Base-by-base conservation (phyloP, 1,139 yeast species). In the Nakaseomyces kungkrabaensis region DNA sequence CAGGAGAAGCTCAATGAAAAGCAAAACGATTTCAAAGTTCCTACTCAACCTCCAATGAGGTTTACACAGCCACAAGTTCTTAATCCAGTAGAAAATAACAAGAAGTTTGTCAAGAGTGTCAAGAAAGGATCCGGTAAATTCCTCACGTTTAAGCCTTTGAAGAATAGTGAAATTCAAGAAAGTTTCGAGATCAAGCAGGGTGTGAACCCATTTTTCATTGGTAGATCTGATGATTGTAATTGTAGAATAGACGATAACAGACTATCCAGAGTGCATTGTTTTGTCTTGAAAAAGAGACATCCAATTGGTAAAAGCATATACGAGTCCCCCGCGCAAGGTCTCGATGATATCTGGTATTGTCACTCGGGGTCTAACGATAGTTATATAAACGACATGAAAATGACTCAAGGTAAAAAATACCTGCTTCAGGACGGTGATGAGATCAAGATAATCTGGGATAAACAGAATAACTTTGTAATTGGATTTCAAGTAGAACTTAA, bases 301-400 rank as follows among this genome's bases (percentile, higher is more conserved):
- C 81, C 82, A 0, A 74, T 76, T 8, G 72, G 73, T 3, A 70
- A 70, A 41, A 76, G 82, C 40, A 74, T 80, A 8, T 77, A 71
- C 58, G 85, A 81, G 58, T 78, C 84, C 13, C 86, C 87, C 0
- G 87, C 86, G 0, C 73, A 78, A 52, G 79, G 82, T 52, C 68
- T 78, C 3, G 87, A 82, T 51, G 89, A 82, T 60, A 71, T 86
- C n/a, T 88, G 96, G 95, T 69, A 89, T 22, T 68, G 85, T 42
- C 96, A 87, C 60, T 77, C 74, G 53, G 85, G 95, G 48, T 79
- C 95, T 0, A 89, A 89, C 63, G 83, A 86, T 1, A 86, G 96
- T 61, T 78, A 72, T 56, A 75, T 89, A 8, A 87, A 89, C 61
- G 76, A 76, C 4, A 65, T 68, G 11, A 73, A 72, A 45, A 61